Percentiles rank a stretch among this genome's conserved stretches.
Evolutionary conservation across 768 basidiomycete genomes (phyloP).

Genomic region (Mycena kentingensis): DNA sequence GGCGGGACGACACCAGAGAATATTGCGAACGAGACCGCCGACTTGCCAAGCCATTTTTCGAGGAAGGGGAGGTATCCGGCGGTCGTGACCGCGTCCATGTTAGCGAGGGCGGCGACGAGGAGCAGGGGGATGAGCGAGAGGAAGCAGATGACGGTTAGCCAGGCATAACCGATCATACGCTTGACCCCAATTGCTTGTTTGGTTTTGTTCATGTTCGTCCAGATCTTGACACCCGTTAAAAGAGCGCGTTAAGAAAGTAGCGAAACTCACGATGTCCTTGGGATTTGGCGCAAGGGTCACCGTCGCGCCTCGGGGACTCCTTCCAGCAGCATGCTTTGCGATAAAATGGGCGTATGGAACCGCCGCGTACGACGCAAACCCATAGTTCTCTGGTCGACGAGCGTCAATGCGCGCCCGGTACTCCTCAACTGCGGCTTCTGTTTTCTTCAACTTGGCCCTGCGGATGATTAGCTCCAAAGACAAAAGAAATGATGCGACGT

Average conservation of each 20-base stretch:
- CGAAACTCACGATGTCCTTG: conserved; percentile 42
- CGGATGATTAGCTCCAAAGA: conserved; percentile 29
- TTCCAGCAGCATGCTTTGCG: conserved; percentile 66
- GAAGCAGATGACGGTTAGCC: conserved; percentile 69
- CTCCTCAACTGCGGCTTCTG: conserved; percentile 66
- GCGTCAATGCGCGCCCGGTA: conserved; percentile 71
- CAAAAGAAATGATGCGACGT: conserved; percentile 39
- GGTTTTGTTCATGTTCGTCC: conserved; percentile 72
- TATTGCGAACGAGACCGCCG: conserved; percentile 64
- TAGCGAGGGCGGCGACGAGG: conserved; percentile 79
- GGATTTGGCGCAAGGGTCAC: conserved; percentile 80
- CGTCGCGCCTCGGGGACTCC: conserved; percentile 71
- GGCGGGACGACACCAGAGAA: conserved; percentile 86
- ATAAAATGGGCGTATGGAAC: conserved; percentile 88
- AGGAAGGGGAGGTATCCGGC: conserved; percentile 64
- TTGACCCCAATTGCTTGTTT: conserved; percentile 52
- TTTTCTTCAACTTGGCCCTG: conserved; percentile 30
- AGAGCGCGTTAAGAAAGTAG: background rate
- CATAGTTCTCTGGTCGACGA: conserved; percentile 85
- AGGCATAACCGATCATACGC: conserved; percentile 61
- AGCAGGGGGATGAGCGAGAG: conserved; percentile 84
- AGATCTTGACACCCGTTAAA: conserved; percentile 53
- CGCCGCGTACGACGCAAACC: conserved; percentile 88
- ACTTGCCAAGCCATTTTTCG: conserved; percentile 56
- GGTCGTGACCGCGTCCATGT: conserved; percentile 59